These are phyloP conservation scores for Trichoderma koningiopsis DNA, from an alignment of 2,329 filamentous ascomycete genomes.

Conservation along the genomic window DNA sequence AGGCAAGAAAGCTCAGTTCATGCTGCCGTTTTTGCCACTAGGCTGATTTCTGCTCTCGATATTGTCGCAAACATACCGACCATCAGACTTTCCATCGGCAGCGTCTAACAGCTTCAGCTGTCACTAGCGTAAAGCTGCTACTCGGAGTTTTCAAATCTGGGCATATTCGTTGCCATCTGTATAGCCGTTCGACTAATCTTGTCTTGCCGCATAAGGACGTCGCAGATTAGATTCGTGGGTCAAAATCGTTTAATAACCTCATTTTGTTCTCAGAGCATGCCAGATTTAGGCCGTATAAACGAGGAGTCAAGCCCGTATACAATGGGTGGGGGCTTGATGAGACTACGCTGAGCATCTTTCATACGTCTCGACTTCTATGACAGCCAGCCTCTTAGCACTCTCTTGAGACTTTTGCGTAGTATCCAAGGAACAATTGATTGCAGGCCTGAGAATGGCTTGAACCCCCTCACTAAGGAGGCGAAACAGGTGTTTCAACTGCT, in stretches of 20 bases:
- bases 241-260: background rate
- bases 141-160: background rate
- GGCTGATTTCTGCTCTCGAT: background rate
- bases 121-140: background rate
- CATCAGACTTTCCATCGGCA: background rate
- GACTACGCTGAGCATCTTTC: too few species aligned
- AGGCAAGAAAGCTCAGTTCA: background rate
- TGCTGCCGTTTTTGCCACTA: background rate
- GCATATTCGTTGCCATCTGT: background rate
- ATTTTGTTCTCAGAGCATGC: background rate
- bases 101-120: background rate
- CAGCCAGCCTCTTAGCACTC: background rate
- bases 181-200: background rate
- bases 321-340: constrained; percentile 7
- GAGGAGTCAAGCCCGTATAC: background rate
- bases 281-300: too few species aligned
- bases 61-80: background rate
- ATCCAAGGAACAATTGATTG: too few species aligned
- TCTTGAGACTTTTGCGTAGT: too few species aligned
- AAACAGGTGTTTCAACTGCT: background rate
- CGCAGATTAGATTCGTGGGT: constrained; percentile 4
- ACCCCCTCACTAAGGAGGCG: background rate
- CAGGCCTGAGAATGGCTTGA: background rate
- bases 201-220: background rate
- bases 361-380: background rate